These are phyloP conservation scores for Musa schizocarpa DNA, from an alignment of 176 grass and related monocot genomes.

Conservation along the genomic window DNA sequence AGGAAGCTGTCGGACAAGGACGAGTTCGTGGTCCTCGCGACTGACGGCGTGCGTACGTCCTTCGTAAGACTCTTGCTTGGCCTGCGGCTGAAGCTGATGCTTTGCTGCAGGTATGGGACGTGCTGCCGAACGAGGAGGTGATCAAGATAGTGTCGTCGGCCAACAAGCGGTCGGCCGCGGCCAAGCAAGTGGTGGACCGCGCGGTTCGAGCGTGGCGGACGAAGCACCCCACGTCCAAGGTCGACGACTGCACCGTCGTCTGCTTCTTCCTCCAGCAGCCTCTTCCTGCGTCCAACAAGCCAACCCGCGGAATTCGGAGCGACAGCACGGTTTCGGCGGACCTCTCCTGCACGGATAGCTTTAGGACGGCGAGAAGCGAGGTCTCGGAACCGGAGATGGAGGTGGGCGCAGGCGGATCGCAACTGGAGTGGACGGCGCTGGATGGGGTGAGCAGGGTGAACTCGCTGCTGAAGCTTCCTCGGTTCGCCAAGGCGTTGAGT, in stretches of 20 bases:
- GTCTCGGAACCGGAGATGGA: slow-evolving; percentile 11
- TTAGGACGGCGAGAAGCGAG: slow-evolving; percentile 31
- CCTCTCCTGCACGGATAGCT: slow-evolving; percentile 31
- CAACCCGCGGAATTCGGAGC: neutral
- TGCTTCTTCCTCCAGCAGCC: slow-evolving; percentile 53
- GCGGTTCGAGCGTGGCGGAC: slow-evolving; percentile 55
- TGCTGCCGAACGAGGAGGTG: slow-evolving; percentile 70
- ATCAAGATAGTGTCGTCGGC: slow-evolving; percentile 49
- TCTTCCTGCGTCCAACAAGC: neutral
- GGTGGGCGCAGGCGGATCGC: neutral
- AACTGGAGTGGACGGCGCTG: slow-evolving; percentile 36
- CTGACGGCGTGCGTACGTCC: slow-evolving; percentile 52
- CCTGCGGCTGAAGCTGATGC: neutral
- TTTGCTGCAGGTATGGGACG: slow-evolving; percentile 66
- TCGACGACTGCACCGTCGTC: slow-evolving; percentile 66
- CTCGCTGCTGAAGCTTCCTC: slow-evolving; percentile 50
- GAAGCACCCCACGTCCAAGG: slow-evolving; percentile 62
- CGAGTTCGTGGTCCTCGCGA: slow-evolving; percentile 84
- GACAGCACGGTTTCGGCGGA: slow-evolving; percentile 1
- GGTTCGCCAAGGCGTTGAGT: slow-evolving; percentile 36
- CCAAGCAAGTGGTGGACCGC: slow-evolving; percentile 40
- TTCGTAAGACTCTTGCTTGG: neutral
- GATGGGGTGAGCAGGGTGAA: slow-evolving; percentile 54
- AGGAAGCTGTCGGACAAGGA: slow-evolving; percentile 59
- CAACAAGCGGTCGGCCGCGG: slow-evolving; percentile 36